phyloP scores from a whole-genome alignment of 441 rosid species.

The Flueggea neowawraea region DNA sequence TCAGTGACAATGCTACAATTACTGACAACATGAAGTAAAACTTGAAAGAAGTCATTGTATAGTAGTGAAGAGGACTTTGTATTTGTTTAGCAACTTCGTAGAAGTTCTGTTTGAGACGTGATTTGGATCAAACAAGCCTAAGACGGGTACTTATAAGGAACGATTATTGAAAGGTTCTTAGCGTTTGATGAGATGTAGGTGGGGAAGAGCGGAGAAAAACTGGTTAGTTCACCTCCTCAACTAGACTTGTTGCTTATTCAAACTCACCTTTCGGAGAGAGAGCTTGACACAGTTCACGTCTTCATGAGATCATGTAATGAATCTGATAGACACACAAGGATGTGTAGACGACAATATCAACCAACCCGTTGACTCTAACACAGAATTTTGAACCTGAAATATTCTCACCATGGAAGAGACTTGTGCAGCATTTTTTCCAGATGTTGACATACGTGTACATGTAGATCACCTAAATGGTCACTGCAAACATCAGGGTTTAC shows the following conservation, averaged over 20 bases:
- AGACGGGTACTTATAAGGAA: slow-evolving; percentile 8
- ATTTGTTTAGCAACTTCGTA: background rate
- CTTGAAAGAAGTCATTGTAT: slow-evolving; percentile 12
- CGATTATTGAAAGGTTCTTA: background rate
- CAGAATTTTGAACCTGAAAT: too few species aligned
- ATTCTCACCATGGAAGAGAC: too few species aligned
- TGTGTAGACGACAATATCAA: too few species aligned
- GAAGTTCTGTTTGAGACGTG: background rate
- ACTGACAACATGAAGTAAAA: background rate
- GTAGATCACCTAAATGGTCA: background rate
- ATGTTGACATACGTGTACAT: background rate
- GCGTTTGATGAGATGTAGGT: slow-evolving; percentile 17
- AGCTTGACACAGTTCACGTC: too few species aligned
- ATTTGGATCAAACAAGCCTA: background rate
- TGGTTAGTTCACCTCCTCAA: slow-evolving; percentile 16
- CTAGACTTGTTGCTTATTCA: background rate
- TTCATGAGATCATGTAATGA: too few species aligned
- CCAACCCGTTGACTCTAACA: too few species aligned
- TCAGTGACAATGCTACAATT: slow-evolving; percentile 6
- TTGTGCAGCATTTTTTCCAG: background rate
- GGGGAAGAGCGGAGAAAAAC: slow-evolving; percentile 6
- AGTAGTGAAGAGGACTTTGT: background rate
- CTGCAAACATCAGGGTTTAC: background rate
- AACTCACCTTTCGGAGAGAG: background rate
- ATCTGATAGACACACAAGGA: too few species aligned